Conservation (phyloP, 306 rosid species). For the Calophaca sinica region DNA sequence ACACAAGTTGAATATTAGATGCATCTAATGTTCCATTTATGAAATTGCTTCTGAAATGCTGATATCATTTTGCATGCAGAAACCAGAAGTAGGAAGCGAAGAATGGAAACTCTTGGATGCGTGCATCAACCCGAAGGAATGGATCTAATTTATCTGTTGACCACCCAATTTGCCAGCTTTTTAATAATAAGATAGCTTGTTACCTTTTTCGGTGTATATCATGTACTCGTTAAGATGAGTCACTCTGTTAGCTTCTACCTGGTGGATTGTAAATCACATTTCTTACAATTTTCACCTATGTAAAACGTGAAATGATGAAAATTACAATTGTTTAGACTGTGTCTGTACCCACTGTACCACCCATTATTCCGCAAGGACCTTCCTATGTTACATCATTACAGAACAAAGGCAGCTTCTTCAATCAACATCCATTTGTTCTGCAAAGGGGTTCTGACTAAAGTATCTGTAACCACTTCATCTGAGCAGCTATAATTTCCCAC, state of each 20-base stretch:
- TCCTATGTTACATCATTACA: no score
- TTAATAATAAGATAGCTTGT: slow-evolving; percentile 33
- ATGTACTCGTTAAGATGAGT: slow-evolving; percentile 29
- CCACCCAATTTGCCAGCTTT: slow-evolving; percentile 15
- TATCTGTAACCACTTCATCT: not conserved
- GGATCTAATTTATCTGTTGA: slow-evolving; percentile 60
- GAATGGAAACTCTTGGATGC: slow-evolving; percentile 96
- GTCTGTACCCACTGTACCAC: not conserved
- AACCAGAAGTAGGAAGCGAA: slow-evolving; percentile 98
- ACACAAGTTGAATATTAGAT: slow-evolving; percentile 9
- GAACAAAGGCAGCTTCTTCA: no score
- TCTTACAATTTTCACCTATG: slow-evolving; percentile 28
- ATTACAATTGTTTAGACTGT: slow-evolving; percentile 12
- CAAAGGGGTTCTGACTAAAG: not conserved
- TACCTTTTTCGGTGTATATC: slow-evolving; percentile 43
- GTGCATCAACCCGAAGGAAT: slow-evolving; percentile 95
- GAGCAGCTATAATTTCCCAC: not conserved
- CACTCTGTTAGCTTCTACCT: slow-evolving; percentile 27
- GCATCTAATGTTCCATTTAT: slow-evolving; percentile 9
- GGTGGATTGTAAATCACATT: slow-evolving; percentile 37
- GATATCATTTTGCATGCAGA: slow-evolving; percentile 59
- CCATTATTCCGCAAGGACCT: no score
- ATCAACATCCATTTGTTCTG: no score
- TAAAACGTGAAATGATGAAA: slow-evolving; percentile 37
- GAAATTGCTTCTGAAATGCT: slow-evolving; percentile 26